Evolutionary conservation across 164 flowering plant species (phyloP).

Genomic region (Chimonanthus salicifolius): DNA sequence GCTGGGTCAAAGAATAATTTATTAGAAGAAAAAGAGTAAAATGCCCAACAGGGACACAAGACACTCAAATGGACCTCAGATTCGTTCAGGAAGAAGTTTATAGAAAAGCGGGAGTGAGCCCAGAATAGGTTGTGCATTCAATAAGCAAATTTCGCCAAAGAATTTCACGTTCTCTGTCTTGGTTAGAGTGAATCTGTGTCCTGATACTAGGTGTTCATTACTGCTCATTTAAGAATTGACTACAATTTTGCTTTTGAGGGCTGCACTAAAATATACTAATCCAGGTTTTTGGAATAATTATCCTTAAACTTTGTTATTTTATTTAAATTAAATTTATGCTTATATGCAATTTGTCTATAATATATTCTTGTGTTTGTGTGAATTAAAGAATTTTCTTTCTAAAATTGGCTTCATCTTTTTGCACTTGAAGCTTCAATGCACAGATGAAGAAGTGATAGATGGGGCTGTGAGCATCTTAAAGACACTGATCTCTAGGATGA

Average conservation of each 20-base stretch:
- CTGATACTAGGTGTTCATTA: too few relatives aligned
- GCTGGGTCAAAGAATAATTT: too few relatives aligned
- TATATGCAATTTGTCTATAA: not conserved
- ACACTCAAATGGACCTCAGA: too few relatives aligned
- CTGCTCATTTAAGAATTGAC: too few relatives aligned
- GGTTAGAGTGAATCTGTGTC: too few relatives aligned
- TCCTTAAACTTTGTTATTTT: not conserved
- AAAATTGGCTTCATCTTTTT: not conserved
- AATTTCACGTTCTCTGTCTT: too few relatives aligned
- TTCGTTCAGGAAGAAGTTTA: too few relatives aligned
- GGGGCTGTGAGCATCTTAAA: constrained; percentile 55
- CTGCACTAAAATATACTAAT: not conserved
- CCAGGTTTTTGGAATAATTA: not conserved
- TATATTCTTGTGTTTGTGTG: not conserved
- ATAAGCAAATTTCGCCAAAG: too few relatives aligned
- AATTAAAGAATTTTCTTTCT: not conserved
- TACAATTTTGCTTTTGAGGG: not conserved
- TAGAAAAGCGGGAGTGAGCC: too few relatives aligned
- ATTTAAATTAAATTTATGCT: not conserved
- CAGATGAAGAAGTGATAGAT: constrained; percentile 58
- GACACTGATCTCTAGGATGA: constrained; percentile 38
- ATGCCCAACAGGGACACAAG: too few relatives aligned
- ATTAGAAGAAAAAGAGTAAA: too few relatives aligned
- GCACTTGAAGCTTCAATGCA: constrained; percentile 47
- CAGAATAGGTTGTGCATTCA: too few relatives aligned